Conservation (phyloP, 805 yeast genomes). For the Zygotorulaspora sp. region DNA sequence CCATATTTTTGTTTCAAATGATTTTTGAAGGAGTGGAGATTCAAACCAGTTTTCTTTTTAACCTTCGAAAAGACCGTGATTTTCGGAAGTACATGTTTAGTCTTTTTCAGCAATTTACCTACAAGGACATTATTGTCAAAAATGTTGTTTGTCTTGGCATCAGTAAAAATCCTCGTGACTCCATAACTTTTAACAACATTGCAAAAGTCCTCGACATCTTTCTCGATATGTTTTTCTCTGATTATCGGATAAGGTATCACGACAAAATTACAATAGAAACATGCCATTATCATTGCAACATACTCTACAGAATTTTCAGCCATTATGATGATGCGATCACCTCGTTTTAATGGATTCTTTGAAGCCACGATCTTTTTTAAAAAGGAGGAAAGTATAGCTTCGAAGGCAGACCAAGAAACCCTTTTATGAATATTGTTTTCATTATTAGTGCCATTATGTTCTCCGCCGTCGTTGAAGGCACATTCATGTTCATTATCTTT, state of each 20-base stretch:
- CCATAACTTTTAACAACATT: conserved; percentile 66
- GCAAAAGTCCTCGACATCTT: conserved; percentile 65
- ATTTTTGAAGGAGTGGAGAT: conserved; percentile 21
- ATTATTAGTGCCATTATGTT: conserved; percentile 26
- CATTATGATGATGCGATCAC: conserved; percentile 73
- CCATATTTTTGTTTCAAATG: conserved; percentile 19
- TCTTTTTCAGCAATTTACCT: conserved; percentile 25
- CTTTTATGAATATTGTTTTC: conserved; percentile 47
- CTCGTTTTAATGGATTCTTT: conserved; percentile 59
- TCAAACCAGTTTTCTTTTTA: conserved; percentile 24
- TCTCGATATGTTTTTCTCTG: conserved; percentile 60
- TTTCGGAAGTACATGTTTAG: conserved; percentile 28
- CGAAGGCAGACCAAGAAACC: conserved; percentile 78
- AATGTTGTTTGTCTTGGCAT: conserved; percentile 36
- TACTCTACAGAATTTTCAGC: conserved; percentile 86
- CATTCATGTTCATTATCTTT: conserved; percentile 69
- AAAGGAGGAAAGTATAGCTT: conserved; percentile 68
- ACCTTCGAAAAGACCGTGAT: conserved; percentile 32
- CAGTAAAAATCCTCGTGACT: conserved; percentile 68
- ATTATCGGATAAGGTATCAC: conserved; percentile 72
- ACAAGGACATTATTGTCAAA: conserved; percentile 25
- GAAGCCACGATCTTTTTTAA: conserved; percentile 62
- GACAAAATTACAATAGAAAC: conserved; percentile 64
- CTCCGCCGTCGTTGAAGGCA: conserved; percentile 53
- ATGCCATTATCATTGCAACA: conserved; percentile 77